These are phyloP conservation scores for Papiliotrema fonsecae DNA, from an alignment of 1,284 basidiomycete species.

Conservation along the genomic window DNA sequence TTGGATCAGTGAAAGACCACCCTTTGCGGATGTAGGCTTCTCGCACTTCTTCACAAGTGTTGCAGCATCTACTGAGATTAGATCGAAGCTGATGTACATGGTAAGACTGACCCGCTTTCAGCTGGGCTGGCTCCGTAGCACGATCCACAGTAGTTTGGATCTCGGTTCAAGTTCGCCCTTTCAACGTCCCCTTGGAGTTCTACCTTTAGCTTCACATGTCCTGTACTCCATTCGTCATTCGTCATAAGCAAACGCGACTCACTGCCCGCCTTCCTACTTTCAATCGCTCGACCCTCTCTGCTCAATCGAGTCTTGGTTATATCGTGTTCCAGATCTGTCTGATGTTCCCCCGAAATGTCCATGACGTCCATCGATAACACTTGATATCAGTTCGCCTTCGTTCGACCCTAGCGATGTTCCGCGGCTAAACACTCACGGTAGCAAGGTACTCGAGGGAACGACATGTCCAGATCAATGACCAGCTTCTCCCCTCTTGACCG, in stretches of 20 bases:
- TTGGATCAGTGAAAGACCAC: conserved; percentile 91
- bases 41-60: conserved; percentile 92
- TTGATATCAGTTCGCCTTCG: conserved; percentile 39
- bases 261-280: conserved; percentile 44
- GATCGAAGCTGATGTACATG: no score
- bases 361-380: conserved; percentile 93
- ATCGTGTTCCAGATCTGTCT: conserved; percentile 84
- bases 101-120: conserved; percentile 54
- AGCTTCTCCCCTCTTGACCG: conserved; percentile 89
- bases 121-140: conserved; percentile 90
- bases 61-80: conserved; percentile 64
- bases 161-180: conserved; percentile 62
- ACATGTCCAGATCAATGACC: conserved; percentile 85
- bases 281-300: conserved; percentile 58
- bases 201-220: conserved; percentile 4
- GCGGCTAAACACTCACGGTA: conserved; percentile 63
- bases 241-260: conserved; percentile 9
- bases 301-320: conserved; percentile 77
- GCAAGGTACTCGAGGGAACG: conserved; percentile 95
- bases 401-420: not conserved
- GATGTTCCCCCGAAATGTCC: conserved; percentile 95
- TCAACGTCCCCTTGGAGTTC: conserved; percentile 75
- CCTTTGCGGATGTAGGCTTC: conserved; percentile 84
- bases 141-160: conserved; percentile 79
- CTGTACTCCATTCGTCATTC: not conserved